A percentile compares a stretch with the other conserved stretches of the same genome.
These are phyloP conservation scores for Fraxinus dipetala DNA, from an alignment of 305 asterid species.

Conservation along the genomic window DNA sequence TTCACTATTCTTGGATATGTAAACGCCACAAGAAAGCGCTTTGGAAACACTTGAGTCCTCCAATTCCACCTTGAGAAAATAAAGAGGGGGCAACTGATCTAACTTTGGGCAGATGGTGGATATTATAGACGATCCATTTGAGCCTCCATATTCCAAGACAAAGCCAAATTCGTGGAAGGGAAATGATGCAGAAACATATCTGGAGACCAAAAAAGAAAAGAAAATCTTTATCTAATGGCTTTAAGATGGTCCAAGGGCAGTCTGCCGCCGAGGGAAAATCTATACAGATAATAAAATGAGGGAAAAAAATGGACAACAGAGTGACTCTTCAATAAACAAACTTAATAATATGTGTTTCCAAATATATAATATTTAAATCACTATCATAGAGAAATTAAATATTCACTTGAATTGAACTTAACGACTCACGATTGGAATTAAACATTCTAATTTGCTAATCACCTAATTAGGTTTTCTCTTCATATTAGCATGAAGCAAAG, in stretches of 20 bases:
- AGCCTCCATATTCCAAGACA: constrained; percentile 72
- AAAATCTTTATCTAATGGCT: constrained; percentile 23
- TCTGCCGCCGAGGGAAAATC: not conserved
- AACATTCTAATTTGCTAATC: not conserved
- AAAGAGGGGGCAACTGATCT: constrained; percentile 39
- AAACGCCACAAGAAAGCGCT: constrained; percentile 50
- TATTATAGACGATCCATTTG: constrained; percentile 48
- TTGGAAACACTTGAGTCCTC: constrained; percentile 41
- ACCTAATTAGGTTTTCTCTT: constrained; percentile 15
- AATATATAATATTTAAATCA: not conserved
- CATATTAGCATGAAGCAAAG: constrained; percentile 10
- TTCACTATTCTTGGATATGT: constrained; percentile 31
- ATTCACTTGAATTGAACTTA: constrained; percentile 3
- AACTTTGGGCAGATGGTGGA: constrained; percentile 38
- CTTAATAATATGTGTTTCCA: not conserved
- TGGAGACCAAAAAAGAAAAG: constrained; percentile 29
- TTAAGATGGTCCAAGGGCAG: constrained; percentile 16
- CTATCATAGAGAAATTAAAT: not conserved
- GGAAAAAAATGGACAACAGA: not conserved
- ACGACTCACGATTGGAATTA: not conserved
- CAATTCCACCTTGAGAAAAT: constrained; percentile 63
- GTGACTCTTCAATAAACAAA: not conserved
- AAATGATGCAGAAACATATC: constrained; percentile 51
- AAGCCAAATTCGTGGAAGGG: constrained; percentile 48
- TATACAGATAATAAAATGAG: constrained; percentile 10